Base-by-base conservation (phyloP, 257 asterid genomes). In the Leonotis leonurus region DNA sequence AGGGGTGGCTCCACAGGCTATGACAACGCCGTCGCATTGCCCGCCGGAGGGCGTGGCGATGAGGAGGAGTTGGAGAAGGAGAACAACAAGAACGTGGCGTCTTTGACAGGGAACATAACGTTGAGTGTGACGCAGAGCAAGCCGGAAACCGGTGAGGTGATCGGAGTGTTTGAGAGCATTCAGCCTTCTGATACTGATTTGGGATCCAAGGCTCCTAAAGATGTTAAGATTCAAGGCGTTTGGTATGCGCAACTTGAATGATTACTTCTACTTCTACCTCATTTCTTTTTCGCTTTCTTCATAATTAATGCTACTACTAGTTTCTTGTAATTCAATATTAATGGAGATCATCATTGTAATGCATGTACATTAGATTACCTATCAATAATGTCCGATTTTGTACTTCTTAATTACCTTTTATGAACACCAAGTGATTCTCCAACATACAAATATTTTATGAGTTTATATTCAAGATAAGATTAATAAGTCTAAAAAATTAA, bases 1-100 rank as follows among this genome's bases (percentile, higher is more conserved):
- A 70, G 99, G 13, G 97, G 99, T 62, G 99, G 97, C 4, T 89
- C 99, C 0, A 93, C 99, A 5, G 99, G 99, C 8, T 93, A 93
- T 16, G 99, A 93, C 78, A 93, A 87, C 21, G 97, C 99, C 0
- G 99, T 93, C 41, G 99, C 97, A 0, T 72, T 93, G 90, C 97
- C 97, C 0, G 99, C 97, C 6, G 97, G 97, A 3, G 99, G 99
- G n/a, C 78, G 97, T 57, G 97, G 97, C 60, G 97, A 93, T 9
- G 95, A 89, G 81, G 99, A 93, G 78, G 97, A 89, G 76, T 90
- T 93, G 1, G 24, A 9, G 84, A 93, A 89, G 85, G 99, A 93
- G 84, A 93, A 93, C 49, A 72, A 41, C 60, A 89, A 89, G 91
- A 89, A 93, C 48, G 77, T 73, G 1, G 49, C 95, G 0, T 79